Percentiles rank a stretch among this genome's conserved stretches.
These are phyloP conservation scores for Pelargonium fulgidum DNA, from an alignment of 441 rosid species.

Conservation along the genomic window DNA sequence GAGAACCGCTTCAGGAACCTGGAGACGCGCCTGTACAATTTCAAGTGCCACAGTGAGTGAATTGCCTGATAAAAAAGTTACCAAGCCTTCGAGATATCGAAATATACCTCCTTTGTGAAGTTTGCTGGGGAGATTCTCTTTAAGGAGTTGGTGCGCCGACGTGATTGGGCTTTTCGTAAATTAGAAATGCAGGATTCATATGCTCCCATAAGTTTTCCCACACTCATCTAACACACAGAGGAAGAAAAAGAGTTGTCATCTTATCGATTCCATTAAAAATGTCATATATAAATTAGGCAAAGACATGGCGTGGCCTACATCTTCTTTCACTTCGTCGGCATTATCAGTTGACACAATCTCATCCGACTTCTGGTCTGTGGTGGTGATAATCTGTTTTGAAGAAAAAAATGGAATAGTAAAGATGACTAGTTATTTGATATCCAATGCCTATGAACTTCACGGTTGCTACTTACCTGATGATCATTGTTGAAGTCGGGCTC, in stretches of 20 bases:
- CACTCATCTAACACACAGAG: conserved; percentile 54
- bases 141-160: conserved; percentile 58
- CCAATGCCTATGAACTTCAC: conserved; percentile 1
- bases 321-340: conserved; percentile 40
- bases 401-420: conserved; percentile 14
- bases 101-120: conserved; percentile 73
- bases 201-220: conserved; percentile 50
- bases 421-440: conserved; percentile 19
- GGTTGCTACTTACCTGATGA: conserved; percentile 42
- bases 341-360: conserved; percentile 30
- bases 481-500: conserved; percentile 40
- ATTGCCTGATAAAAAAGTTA: too few relatives aligned
- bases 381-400: conserved; percentile 34
- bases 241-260: conserved; percentile 5
- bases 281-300: conserved; percentile 8
- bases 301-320: conserved; percentile 35
- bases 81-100: not conserved
- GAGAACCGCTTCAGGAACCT: conserved; percentile 49
- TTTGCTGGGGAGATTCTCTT: conserved; percentile 79
- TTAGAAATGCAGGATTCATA: conserved; percentile 66
- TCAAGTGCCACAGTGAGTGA: not conserved
- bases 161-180: conserved; percentile 54
- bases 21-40: conserved; percentile 54
- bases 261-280: conserved; percentile 5
- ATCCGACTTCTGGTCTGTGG: conserved; percentile 29